Evolutionary conservation across 192 early-diverging fungal species (phyloP), one percentile per base, ranked within the genome.

Genomic region (Blastocladiella britannica): DNA sequence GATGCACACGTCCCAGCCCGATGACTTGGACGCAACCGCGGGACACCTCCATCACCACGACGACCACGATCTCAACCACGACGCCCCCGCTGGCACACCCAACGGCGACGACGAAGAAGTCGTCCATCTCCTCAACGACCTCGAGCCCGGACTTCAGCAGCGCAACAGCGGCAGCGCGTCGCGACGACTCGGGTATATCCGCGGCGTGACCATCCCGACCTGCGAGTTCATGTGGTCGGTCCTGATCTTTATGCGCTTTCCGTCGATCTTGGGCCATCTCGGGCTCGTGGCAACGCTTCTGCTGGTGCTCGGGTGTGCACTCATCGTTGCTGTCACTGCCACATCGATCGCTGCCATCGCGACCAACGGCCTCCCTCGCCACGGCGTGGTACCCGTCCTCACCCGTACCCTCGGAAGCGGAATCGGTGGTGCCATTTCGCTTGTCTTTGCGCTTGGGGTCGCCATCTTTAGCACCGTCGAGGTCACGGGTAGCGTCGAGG

Each of bases 371-470:
- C 4, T 47, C 2, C 37, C 37, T 2, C 37, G 37, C 0, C 15
- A 47, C 31, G 57, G 57, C 25, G 31, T 58, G 12, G 22, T 58
- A 15, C 31, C 25, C 2, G 29, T 58, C 28, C 20, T 58, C 8
- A 51, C 57, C 20, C 29, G 47, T 12, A 15, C 31, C 8, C 57
- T 58, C 23, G 57, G 57, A 12, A 12, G 20, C 25, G 57, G 57
- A 7, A 58, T 58, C 28, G 57, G 57, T 43, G 57, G 57, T 20
- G 31, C 31, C 5, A 58, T 58, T 37, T 20, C 57, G 26, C 20
- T 58, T 2, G 23, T 58, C 7, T 58, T 47, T 26, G 29, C 9
- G 24, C 47, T 58, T 1, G 57, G 57, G 2, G 57, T 58, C 23
- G 24, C 57, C n/a, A 23, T 51, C 31, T 51, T 58, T 26, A 25